Evolutionary conservation across 1,284 basidiomycete genomes (phyloP).

Genomic region (Rhodotorula sp.): DNA sequence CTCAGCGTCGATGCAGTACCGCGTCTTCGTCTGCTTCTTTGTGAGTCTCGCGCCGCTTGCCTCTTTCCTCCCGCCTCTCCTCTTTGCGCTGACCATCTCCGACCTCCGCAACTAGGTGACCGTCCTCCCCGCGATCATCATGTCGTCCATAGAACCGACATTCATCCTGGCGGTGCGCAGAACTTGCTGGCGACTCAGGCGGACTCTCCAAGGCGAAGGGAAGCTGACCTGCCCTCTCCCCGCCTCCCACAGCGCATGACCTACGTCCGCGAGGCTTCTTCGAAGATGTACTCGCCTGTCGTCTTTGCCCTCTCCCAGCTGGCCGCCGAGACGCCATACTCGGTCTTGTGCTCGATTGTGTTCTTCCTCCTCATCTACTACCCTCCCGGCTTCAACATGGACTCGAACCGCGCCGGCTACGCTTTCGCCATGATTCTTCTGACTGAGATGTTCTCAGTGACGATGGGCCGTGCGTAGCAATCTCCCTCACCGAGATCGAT

Average conservation of each 20-base stretch:
- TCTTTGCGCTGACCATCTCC: not conserved
- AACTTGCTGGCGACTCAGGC: not conserved
- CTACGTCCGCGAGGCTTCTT: constrained; percentile 63
- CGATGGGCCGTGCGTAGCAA: not conserved
- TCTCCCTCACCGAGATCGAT: not conserved
- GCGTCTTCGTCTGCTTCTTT: constrained; percentile 57
- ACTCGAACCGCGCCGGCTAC: constrained; percentile 61
- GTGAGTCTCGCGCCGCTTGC: constrained; percentile 31
- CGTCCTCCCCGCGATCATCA: constrained; percentile 59
- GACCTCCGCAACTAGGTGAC: constrained; percentile 56
- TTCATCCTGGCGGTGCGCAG: constrained; percentile 65
- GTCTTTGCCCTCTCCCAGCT: constrained; percentile 77
- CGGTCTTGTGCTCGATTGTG: constrained; percentile 61
- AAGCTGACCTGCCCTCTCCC: not conserved
- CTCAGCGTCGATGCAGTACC: constrained; percentile 73
- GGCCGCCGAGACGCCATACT: constrained; percentile 77
- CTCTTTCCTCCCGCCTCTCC: not conserved
- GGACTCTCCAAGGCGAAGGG: not conserved
- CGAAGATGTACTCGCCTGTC: constrained; percentile 65
- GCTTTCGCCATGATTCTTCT: constrained; percentile 68
- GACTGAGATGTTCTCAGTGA: constrained; percentile 54
- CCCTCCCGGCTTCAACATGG: constrained; percentile 61
- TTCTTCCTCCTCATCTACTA: constrained; percentile 63
- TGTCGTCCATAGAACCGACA: constrained; percentile 77
- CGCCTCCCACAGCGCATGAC: constrained; percentile 50